A percentile compares a stretch with the other conserved stretches of the same genome.
These are phyloP conservation scores for Lagerstroemia speciosa DNA, from an alignment of 345 rosid species.

Conservation along the genomic window DNA sequence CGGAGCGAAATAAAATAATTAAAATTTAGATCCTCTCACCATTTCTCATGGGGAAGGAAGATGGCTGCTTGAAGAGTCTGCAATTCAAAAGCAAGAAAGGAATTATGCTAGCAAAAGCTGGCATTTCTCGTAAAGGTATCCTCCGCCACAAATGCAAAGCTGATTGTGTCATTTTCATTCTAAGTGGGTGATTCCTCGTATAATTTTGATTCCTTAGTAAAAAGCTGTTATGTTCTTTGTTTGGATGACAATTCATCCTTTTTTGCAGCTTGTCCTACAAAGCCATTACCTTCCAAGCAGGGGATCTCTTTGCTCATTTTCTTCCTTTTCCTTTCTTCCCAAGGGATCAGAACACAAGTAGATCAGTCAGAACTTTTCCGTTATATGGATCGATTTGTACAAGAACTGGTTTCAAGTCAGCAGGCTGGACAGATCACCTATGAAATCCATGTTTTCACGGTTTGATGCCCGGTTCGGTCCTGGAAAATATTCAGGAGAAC, in stretches of 20 bases:
- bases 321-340: not conserved
- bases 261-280: no score
- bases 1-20: no score
- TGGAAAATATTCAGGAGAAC: not conserved
- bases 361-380: no score
- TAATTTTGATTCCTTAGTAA: not conserved
- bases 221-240: not conserved
- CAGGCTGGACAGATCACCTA: not conserved
- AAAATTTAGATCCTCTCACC: conserved; percentile 8
- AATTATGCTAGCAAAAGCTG: not conserved
- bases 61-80: conserved; percentile 73
- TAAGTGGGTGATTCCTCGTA: not conserved
- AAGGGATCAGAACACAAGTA: not conserved
- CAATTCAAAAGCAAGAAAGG: conserved; percentile 2
- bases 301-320: not conserved
- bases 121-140: not conserved
- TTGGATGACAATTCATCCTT: not conserved
- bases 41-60: conserved; percentile 84
- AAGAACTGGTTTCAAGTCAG: not conserved
- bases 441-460: not conserved
- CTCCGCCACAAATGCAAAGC: not conserved
- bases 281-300: not conserved
- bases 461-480: not conserved
- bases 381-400: no score
- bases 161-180: not conserved